Base-by-base conservation (phyloP, 495 filamentous ascomycete species). In the Penicillium paradoxum region DNA sequence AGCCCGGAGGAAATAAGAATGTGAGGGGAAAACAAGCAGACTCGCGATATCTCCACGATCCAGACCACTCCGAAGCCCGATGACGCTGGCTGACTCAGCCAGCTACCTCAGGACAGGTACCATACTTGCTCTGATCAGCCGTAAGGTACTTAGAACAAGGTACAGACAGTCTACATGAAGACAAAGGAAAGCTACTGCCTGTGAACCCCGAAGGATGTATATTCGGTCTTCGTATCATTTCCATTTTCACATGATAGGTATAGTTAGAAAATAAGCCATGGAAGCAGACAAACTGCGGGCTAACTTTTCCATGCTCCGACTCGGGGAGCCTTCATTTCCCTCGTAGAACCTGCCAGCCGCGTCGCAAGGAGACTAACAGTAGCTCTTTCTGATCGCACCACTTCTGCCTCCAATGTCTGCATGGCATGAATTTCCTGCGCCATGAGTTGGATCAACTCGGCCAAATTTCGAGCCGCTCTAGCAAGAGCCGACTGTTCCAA, bases 381-480 rank as follows among this genome's bases (percentile, higher is more conserved):
- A 33, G 56, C 50, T 34, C 57, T 61, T 55, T 80, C 76, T 6
- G 66, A 58, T 9, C 52, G 58, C 34, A 78, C 64, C 6, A 76
- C 44, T 33, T 73, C 73, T 10, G 49, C 45, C 45, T 79, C 75
- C 25, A 79, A 70, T 19, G 50, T 64, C 30, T 65, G 69, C 45
- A 79, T 74, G 10, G 64, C 53, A 5, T 64, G 64, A 27, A 78
- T 51, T 54, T 79, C 76, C 22, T 79, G 71, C 1, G 70, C 47
- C 72, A 79, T 73, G 18, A 70, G 52, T 11, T 58, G 59, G 9
- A 69, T 53, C 34, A 73, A 58, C 19, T 72, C 68, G n/a, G 56
- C 56, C 13, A 76, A 57, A 11, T 60, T 51, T 32, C 46, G 55
- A 5, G 63, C 55, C 5, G 68, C 63, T 17, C 68, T 68, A 14